phyloP scores from a whole-genome alignment of 305 asterid genomes.

The Fraxinus ornus region DNA sequence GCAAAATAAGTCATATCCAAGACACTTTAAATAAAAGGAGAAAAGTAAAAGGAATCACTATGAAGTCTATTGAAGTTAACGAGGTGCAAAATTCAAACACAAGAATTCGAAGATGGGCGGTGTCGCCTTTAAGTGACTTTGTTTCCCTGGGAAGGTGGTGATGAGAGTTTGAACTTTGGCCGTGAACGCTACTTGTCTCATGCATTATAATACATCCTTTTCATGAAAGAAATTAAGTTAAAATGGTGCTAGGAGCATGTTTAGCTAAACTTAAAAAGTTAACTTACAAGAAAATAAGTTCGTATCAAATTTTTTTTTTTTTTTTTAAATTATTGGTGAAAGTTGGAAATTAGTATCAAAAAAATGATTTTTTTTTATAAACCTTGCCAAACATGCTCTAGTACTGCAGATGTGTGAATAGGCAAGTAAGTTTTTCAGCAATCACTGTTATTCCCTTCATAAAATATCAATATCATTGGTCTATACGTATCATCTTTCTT shows the following conservation, averaged over 20 bases:
- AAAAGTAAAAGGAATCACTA: not conserved
- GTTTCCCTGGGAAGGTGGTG: no score
- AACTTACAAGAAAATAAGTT: not conserved
- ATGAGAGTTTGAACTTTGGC: no score
- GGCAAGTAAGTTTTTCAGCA: not conserved
- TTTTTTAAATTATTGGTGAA: not conserved
- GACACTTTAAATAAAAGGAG: not conserved
- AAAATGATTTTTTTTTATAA: not conserved
- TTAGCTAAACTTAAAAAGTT: not conserved
- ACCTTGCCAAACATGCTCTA: not conserved
- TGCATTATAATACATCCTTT: not conserved
- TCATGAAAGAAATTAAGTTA: not conserved
- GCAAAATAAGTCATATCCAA: not conserved
- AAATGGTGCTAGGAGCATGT: not conserved
- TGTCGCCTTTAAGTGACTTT: not conserved
- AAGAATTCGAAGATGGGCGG: not conserved
- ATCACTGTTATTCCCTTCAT: not conserved
- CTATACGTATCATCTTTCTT: not conserved
- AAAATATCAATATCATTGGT: not conserved
- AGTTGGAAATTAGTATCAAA: not conserved
- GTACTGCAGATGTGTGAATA: not conserved
- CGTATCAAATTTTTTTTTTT: not conserved
- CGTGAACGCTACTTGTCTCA: no score
- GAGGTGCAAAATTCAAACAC: constrained; percentile 11
- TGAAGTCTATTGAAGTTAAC: not conserved